Conservation (phyloP, 345 rosid genomes). For the Dipteronia sinensis region DNA sequence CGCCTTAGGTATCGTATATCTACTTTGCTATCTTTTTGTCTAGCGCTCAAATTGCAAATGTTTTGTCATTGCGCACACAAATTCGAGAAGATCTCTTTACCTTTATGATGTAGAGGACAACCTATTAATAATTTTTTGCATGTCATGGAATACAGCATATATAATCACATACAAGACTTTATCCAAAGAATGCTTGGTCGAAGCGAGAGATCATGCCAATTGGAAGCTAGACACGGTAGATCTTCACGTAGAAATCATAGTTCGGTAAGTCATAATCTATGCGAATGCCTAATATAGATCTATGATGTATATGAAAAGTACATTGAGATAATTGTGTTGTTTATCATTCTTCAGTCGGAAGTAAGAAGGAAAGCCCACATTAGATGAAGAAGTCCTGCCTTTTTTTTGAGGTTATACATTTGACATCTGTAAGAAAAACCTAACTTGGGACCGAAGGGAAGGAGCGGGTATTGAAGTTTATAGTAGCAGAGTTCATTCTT, state of each 20-base stretch:
- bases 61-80: not conserved
- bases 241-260: slow-evolving; percentile 20
- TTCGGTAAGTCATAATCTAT: slow-evolving; percentile 35
- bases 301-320: not conserved
- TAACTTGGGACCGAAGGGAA: not conserved
- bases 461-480: too few species aligned
- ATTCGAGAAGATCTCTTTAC: not conserved
- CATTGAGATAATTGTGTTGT: slow-evolving; percentile 8
- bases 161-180: slow-evolving; percentile 52
- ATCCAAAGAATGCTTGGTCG: slow-evolving; percentile 33
- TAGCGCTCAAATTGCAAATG: not conserved
- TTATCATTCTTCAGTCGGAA: slow-evolving; percentile 30
- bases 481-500: slow-evolving; percentile 8
- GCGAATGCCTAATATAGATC: not conserved
- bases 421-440: not conserved
- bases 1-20: slow-evolving; percentile 72
- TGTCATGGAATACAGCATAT: slow-evolving; percentile 42
- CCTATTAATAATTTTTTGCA: not conserved
- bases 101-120: not conserved
- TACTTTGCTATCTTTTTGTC: not conserved
- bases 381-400: slow-evolving; percentile 4
- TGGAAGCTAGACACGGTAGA: slow-evolving; percentile 27
- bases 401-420: not conserved
- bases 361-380: slow-evolving; percentile 21
- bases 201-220: slow-evolving; percentile 26